Base-by-base conservation (phyloP, 2,329 filamentous ascomycete genomes). In the Zopfia rhizophila region DNA sequence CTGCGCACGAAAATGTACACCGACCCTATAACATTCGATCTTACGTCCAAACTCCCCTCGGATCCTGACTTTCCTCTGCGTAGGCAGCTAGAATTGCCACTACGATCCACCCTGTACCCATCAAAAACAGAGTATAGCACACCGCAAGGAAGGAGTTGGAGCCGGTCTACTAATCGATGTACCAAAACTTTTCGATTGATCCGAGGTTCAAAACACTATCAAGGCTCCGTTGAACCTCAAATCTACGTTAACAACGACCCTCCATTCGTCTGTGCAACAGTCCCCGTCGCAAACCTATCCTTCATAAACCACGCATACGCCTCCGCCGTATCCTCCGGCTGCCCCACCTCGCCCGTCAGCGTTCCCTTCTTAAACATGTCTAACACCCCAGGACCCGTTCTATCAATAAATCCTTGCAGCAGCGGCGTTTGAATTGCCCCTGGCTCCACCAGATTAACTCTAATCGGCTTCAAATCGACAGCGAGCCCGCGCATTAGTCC, bases 291-390 rank as follows among this genome's bases (percentile, higher is more conserved):
- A 55, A 71, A 75, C 24, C 54, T 38, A 60, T 77, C 75, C 51
- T 68, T 71, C 75, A 78, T 78, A 7, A 71, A 32, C 55, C 71
- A 76, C 3, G 72, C 54, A 67, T 77, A 78, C 14, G 70, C 68
- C 62, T 78, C 75, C 1, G 74, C 75, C 41, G 72, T 56, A 58
- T 78, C 75, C 42, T 59, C 58, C 4, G 63, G 61, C 21, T 51
- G 44, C 2, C 65, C 68, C 29, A 67, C 50, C 6, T 45, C 45
- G 3, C 45, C 48, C 25, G 55, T 55, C 35, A 73, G 43, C 3
- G 49, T 54, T 23, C 49, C 33, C 38, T 33, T 45, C 51, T 35
- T 57, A 17, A 60, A 48, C 25, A 50, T 46, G 14, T 58, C 51
- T 10, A 55, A 13, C 2, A 19, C 50, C 19, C 58, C 58, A 17